Base-by-base conservation (phyloP, 2,329 filamentous ascomycete genomes). In the Phyllosticta capitalensis region DNA sequence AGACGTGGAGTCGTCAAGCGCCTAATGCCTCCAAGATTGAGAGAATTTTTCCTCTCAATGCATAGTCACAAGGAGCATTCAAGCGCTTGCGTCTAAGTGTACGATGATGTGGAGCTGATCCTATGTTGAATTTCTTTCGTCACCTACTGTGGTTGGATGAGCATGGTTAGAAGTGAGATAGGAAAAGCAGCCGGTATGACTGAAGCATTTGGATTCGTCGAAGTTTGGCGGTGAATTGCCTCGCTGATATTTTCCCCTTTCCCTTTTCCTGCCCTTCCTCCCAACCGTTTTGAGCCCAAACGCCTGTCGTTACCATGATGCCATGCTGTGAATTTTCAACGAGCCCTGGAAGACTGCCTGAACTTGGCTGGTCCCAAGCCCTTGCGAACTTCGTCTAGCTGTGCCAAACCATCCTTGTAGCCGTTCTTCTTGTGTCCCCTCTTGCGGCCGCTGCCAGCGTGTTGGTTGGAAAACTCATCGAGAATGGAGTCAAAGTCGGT, bases 401-500 rank as follows among this genome's bases (percentile, higher is more conserved):
- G 90, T 73, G 89, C 86, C 64, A 96, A 80, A 0, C 94, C 94
- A 61, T 82, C 89, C 70, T 88, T 87, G 64, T 88, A 85, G 69
- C 87, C 89, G 19, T 87, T 87, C 75, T 92, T 90, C 76, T 92
- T 92, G 20, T 90, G 82, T 58, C 81, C 74, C 51, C 73, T 67
- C 26, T 68, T 71, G 76, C 90, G 91, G 1, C 87, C 87, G 22
- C 81, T 81, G 74, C 84, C 86, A 9, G 83, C 83, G 69, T 89
- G 87, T 33, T 79, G 85, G 9, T 85, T 88, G 24, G 97, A 75
- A 75, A 99, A 99, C 60, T 96, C 92, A 69, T 97, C 92, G 79
- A 99, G 85, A 70, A 97, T 90, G 62, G 79, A 83, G 70, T 96
- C 87, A 73, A 99, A 96, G 70, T 96, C 92, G 48, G 81, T 78